A percentile compares a stretch with the other conserved stretches of the same genome.
Conservation (phyloP, 148 eudicot genomes). For the Limonium bicolor region DNA sequence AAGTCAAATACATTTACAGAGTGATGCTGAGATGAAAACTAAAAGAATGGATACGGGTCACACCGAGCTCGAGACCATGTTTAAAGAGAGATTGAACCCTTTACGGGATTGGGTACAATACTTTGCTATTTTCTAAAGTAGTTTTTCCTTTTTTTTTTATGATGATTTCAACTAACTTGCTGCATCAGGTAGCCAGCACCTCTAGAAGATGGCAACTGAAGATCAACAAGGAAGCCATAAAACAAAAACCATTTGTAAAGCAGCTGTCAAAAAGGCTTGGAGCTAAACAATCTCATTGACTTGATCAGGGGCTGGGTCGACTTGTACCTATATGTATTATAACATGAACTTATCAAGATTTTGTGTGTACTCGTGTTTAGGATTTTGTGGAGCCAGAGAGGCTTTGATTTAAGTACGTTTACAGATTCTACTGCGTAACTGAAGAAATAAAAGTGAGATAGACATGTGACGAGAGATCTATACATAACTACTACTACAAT, state of each 20-base stretch:
- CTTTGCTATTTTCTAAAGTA: background rate
- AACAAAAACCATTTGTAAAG: constrained; percentile 51
- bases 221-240: constrained; percentile 27
- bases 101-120: constrained; percentile 51
- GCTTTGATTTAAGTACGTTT: no score
- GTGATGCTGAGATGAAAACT: constrained; percentile 40
- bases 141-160: background rate
- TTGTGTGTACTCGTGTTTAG: background rate
- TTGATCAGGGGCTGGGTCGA: background rate
- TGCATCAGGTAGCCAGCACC: constrained; percentile 36
- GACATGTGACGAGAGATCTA: no score
- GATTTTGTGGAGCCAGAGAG: no score
- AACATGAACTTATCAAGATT: no score
- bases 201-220: constrained; percentile 76
- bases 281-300: constrained; percentile 16
- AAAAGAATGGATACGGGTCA: constrained; percentile 52
- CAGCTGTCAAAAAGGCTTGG: constrained; percentile 57
- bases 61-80: constrained; percentile 35
- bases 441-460: no score
- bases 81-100: constrained; percentile 47
- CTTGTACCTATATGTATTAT: no score
- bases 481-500: no score
- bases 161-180: constrained; percentile 4
- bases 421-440: no score
- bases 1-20: constrained; percentile 17